Percentiles rank a stretch among this genome's conserved stretches.
phyloP scores from a whole-genome alignment of 2,329 filamentous ascomycete species.

The Ophiostoma pallidulum region DNA sequence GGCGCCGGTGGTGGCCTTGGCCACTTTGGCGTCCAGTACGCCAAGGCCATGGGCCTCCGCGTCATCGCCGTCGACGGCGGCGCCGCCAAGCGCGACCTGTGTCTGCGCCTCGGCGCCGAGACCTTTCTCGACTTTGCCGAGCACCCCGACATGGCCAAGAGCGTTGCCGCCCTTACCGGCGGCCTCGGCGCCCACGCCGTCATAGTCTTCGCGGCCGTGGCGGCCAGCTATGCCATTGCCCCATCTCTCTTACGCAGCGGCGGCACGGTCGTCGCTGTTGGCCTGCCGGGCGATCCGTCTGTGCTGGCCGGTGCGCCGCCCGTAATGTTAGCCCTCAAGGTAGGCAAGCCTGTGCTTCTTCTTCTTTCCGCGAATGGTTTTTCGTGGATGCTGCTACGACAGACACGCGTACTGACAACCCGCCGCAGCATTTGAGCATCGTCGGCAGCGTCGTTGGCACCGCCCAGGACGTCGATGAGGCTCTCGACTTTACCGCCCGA shows the following conservation, averaged over 20 bases:
- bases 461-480: constrained; percentile 12
- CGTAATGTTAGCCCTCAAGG: constrained; percentile 11
- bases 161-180: constrained; percentile 1
- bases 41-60: constrained; percentile 34
- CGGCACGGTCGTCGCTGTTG: constrained; percentile 78
- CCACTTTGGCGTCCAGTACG: constrained; percentile 53
- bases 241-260: constrained; percentile 74
- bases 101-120: no score
- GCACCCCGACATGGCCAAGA: constrained; percentile 16
- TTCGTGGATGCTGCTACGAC: no score
- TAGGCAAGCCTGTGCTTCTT: not conserved
- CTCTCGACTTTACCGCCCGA: constrained; percentile 13
- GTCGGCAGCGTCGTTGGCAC: constrained; percentile 15
- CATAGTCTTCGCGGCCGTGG: constrained; percentile 58
- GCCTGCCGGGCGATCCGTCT: constrained; percentile 64
- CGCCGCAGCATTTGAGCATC: constrained; percentile 9
- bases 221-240: constrained; percentile 92
- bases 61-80: constrained; percentile 10
- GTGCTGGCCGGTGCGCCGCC: constrained; percentile 10
- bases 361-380: no score
- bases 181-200: constrained; percentile 11
- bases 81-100: constrained; percentile 2
- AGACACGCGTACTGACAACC: no score
- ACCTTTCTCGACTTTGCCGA: constrained; percentile 45
- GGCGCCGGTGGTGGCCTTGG: constrained; percentile 53